Conservation (phyloP, 2,329 filamentous ascomycete genomes). For the Xylariomycetidae sp. region DNA sequence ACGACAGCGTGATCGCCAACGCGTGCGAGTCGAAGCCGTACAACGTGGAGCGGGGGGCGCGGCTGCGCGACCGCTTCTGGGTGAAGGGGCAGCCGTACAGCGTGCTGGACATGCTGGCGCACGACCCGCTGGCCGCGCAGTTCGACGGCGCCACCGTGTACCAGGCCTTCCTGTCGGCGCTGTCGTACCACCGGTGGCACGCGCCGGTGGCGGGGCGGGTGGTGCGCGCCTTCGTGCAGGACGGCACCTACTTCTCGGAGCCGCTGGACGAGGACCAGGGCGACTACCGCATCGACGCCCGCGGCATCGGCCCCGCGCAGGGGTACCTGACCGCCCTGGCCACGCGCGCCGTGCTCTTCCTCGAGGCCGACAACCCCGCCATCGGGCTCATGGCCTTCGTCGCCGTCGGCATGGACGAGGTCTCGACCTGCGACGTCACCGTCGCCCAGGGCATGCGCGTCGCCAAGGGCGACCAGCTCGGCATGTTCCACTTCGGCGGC, state of each 20-base stretch:
- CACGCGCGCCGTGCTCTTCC: conserved; percentile 62
- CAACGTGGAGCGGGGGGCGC: conserved; percentile 30
- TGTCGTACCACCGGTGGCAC: conserved; percentile 60
- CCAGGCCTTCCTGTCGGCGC: conserved; percentile 52
- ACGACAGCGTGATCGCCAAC: conserved; percentile 46
- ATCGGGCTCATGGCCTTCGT: conserved; percentile 67
- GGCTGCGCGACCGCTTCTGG: conserved; percentile 50
- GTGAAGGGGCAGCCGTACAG: conserved; percentile 55
- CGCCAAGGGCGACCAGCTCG: conserved; percentile 63
- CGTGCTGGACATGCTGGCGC: conserved; percentile 44
- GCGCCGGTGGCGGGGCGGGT: conserved; percentile 50
- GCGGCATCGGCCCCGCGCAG: conserved; percentile 42
- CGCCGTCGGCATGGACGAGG: conserved; percentile 71
- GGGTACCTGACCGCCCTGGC: conserved; percentile 63
- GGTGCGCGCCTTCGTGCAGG: conserved; percentile 41
- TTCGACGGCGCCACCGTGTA: conserved; percentile 53
- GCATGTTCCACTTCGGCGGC: conserved; percentile 80
- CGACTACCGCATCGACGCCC: conserved; percentile 19
- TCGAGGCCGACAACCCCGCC: conserved; percentile 59
- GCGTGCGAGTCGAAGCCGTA: conserved; percentile 51
- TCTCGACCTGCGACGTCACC: conserved; percentile 66
- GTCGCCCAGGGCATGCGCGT: conserved; percentile 60
- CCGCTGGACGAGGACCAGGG: conserved; percentile 40
- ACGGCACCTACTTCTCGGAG: conserved; percentile 56
- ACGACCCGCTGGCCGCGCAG: conserved; percentile 36